phyloP scores from a whole-genome alignment of 768 basidiomycete species.

The Suillus discolor region DNA sequence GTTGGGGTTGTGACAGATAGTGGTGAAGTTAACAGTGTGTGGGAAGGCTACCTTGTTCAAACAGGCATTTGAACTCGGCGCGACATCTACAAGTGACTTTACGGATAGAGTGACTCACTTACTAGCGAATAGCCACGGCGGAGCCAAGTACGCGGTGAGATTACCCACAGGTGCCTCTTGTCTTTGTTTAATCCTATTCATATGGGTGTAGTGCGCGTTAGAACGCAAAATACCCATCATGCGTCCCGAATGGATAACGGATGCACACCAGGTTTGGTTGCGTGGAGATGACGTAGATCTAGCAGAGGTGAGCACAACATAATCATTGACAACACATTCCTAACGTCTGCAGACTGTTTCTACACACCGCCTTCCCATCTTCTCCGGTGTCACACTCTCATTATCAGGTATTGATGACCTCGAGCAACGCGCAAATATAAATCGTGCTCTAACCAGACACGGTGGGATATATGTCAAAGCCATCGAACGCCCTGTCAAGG shows the following conservation, averaged over 20 bases:
- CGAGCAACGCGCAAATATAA: conserved; percentile 61
- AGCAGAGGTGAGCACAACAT: conserved; percentile 46
- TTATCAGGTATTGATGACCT: conserved; percentile 76
- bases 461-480: conserved; percentile 75
- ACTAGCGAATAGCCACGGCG: conserved; percentile 76
- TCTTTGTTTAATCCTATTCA: conserved; percentile 9
- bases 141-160: conserved; percentile 80
- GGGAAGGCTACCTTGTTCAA: conserved; percentile 69
- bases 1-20: not conserved
- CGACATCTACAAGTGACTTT: conserved; percentile 64
- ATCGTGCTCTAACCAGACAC: conserved; percentile 55
- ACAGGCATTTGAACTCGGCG: conserved; percentile 82
- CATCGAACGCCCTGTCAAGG: conserved; percentile 74
- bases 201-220: conserved; percentile 67
- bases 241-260: conserved; percentile 73
- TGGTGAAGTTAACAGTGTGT: conserved; percentile 5
- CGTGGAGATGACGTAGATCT: conserved; percentile 79
- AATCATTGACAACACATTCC: not conserved
- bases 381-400: conserved; percentile 69
- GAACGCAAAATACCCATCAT: conserved; percentile 82
- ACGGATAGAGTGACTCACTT: conserved; percentile 90
- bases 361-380: conserved; percentile 68
- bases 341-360: conserved; percentile 50
- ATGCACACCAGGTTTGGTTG: conserved; percentile 74
- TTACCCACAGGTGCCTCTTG: not conserved